Conservation (phyloP, 1,284 basidiomycete species). For the Fomitopsis pinicola region DNA sequence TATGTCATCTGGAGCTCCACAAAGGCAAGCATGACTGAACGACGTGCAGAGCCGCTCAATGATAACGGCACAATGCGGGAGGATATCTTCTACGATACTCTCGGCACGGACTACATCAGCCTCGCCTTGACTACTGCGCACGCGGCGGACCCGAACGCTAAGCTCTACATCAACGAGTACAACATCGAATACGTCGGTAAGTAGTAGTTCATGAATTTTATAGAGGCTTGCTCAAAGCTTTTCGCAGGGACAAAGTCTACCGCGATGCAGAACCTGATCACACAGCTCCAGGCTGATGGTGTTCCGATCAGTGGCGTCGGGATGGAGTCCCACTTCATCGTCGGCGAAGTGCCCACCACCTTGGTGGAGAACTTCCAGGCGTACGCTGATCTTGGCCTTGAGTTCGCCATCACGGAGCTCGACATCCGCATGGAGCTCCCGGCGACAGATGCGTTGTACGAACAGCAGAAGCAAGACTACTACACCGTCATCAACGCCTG, state of each 20-base stretch:
- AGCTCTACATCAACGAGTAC: conserved; percentile 51
- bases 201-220: background rate
- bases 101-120: conserved; percentile 37
- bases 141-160: conserved; percentile 39
- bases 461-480: conserved; percentile 47
- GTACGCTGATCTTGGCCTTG: conserved; percentile 46
- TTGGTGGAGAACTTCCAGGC: conserved; percentile 38
- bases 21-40: background rate
- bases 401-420: conserved; percentile 53
- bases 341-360: conserved; percentile 38
- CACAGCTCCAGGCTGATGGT: conserved; percentile 34
- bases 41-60: conserved; percentile 43
- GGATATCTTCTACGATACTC: conserved; percentile 43
- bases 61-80: conserved; percentile 50
- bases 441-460: conserved; percentile 38
- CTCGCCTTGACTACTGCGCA: conserved; percentile 42
- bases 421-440: conserved; percentile 51
- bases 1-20: conserved; percentile 5
- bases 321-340: conserved; percentile 46
- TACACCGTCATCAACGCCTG: conserved; percentile 42
- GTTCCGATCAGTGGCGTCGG: conserved; percentile 49
- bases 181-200: conserved; percentile 29
- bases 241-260: conserved; percentile 38
- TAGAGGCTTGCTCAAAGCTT: background rate
- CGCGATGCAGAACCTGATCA: conserved; percentile 41